Conservation (phyloP, 1,139 yeast species). For the Candida gigantensis region DNA sequence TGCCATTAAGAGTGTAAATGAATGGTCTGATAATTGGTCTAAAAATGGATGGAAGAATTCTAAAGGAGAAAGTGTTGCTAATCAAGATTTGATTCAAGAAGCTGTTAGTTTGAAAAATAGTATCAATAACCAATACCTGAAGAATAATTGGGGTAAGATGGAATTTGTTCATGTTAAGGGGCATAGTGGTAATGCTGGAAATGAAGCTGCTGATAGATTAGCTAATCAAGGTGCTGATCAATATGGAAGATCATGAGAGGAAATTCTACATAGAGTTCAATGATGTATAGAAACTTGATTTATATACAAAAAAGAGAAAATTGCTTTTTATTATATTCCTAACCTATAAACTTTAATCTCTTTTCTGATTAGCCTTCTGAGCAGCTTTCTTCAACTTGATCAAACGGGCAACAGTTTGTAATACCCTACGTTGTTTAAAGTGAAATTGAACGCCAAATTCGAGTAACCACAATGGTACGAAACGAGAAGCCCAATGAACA, state of each 20-base stretch:
- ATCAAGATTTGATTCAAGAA: conserved; percentile 49
- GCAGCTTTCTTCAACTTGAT: conserved; percentile 4
- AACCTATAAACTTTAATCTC: background rate
- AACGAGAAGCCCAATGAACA: conserved; percentile 24
- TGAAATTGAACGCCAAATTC: conserved; percentile 27
- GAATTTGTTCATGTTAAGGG: conserved; percentile 65
- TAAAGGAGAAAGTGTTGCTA: conserved; percentile 48
- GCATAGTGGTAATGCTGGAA: conserved; percentile 69
- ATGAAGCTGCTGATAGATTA: conserved; percentile 73
- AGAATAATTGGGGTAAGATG: conserved; percentile 34
- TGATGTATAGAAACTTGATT: too few relatives aligned
- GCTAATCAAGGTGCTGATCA: conserved; percentile 66
- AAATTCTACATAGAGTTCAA: too few relatives aligned
- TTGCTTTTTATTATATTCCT: background rate
- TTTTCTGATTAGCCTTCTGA: background rate
- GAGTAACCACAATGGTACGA: conserved; percentile 32
- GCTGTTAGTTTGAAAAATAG: conserved; percentile 25
- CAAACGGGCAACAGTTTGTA: conserved; percentile 11
- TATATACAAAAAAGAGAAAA: too few relatives aligned
- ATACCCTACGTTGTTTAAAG: conserved; percentile 32
- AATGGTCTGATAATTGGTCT: conserved; percentile 58
- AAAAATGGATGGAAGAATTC: conserved; percentile 53
- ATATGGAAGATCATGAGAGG: too few relatives aligned
- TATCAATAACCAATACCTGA: conserved; percentile 28
- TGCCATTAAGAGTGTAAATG: conserved; percentile 46